Evolutionary conservation across 1,284 basidiomycete species (phyloP).

Genomic region (Apiotrichum laibachii): DNA sequence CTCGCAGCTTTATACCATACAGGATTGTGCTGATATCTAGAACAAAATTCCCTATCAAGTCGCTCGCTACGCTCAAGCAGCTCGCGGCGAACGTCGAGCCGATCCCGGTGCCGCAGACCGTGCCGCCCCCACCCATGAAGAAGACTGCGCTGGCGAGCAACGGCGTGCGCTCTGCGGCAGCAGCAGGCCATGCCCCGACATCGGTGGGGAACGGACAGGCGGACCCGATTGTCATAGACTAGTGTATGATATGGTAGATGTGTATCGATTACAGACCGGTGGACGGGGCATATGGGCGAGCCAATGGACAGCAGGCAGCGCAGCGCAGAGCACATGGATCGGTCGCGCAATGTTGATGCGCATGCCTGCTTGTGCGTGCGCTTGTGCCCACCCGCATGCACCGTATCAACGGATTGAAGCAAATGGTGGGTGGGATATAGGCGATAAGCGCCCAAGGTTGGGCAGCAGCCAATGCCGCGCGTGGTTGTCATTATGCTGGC

Average conservation of each 20-base stretch:
- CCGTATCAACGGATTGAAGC: neutral
- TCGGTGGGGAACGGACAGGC: neutral
- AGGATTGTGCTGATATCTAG: conserved; percentile 50
- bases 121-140: conserved; percentile 11
- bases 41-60: conserved; percentile 90
- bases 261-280: neutral
- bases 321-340: neutral
- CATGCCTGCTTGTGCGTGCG: too few species aligned
- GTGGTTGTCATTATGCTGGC: too few species aligned
- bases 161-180: neutral
- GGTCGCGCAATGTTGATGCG: too few species aligned
- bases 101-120: conserved; percentile 40
- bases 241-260: conserved; percentile 1
- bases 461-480: too few species aligned
- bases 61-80: conserved; percentile 69
- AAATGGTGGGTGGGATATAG: neutral
- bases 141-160: conserved; percentile 6
- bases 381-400: neutral
- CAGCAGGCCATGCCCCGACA: neutral
- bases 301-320: neutral
- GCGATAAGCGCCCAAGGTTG: neutral
- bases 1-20: too few species aligned
- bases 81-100: conserved; percentile 37
- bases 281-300: neutral
- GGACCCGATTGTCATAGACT: conserved; percentile 9